These are phyloP conservation scores for Tolypocladium ophioglossoides DNA, from an alignment of 2,329 filamentous ascomycete species.

Conservation along the genomic window DNA sequence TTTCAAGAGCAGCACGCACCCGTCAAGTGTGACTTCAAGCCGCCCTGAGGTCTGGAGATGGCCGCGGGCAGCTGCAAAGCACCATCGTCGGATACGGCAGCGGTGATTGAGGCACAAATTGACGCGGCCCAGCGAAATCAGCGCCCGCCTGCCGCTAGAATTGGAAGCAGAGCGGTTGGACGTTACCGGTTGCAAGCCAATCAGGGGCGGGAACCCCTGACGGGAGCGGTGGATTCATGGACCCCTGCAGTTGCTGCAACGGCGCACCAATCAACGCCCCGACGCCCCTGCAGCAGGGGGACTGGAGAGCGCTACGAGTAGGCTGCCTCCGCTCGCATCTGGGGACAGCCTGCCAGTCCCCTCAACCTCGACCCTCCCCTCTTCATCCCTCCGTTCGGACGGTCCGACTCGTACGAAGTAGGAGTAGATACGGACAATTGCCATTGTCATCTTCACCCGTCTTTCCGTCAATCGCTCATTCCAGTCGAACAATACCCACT, in stretches of 20 bases:
- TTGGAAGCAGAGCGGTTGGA: not conserved
- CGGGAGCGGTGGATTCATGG: not conserved
- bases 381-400: not conserved
- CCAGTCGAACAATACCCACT: not conserved
- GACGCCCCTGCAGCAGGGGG: not conserved
- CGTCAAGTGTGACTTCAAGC: not conserved
- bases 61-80: not conserved
- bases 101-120: no score
- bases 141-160: no score
- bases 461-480: not conserved
- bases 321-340: not conserved
- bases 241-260: not conserved
- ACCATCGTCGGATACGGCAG: no score
- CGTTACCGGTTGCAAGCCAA: not conserved
- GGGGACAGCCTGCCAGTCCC: not conserved
- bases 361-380: not conserved
- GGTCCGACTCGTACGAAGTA: no score
- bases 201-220: slow-evolving; percentile 4
- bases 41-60: not conserved
- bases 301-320: not conserved
- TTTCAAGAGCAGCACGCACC: not conserved
- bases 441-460: not conserved
- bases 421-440: not conserved
- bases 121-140: no score
- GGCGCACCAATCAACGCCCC: not conserved